Conservation (phyloP, 2,329 filamentous ascomycete genomes). For the Alternaria brassicae region DNA sequence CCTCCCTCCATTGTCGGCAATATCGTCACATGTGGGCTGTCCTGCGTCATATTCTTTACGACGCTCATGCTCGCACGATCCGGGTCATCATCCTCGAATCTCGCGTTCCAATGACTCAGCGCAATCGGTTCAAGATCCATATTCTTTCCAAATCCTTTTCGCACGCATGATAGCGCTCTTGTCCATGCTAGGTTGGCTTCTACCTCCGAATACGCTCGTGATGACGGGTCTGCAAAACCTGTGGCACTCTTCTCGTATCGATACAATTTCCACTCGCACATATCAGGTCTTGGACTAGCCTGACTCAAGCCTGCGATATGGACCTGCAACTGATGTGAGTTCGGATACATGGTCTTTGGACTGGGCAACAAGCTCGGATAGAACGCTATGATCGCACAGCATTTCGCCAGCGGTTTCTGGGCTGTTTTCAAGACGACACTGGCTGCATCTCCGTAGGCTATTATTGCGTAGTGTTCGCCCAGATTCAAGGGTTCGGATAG, state of each 20-base stretch:
- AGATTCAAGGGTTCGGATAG: slow-evolving; percentile 51
- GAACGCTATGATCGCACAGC: slow-evolving; percentile 52
- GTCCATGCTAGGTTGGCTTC: slow-evolving; percentile 54
- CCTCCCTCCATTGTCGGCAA: slow-evolving; percentile 56
- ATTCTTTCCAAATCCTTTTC: slow-evolving; percentile 48
- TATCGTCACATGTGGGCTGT: slow-evolving; percentile 46
- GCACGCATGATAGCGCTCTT: slow-evolving; percentile 49
- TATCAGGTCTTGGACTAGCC: slow-evolving; percentile 33
- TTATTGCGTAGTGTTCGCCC: slow-evolving; percentile 46
- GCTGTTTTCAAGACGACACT: slow-evolving; percentile 49
- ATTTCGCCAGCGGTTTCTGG: slow-evolving; percentile 52
- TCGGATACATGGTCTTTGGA: slow-evolving; percentile 50
- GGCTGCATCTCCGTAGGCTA: slow-evolving; percentile 54
- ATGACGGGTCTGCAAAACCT: slow-evolving; percentile 54
- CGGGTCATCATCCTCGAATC: slow-evolving; percentile 42
- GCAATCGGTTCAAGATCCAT: slow-evolving; percentile 45
- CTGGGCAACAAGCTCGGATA: slow-evolving; percentile 52
- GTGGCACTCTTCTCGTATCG: slow-evolving; percentile 48
- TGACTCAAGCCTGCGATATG: slow-evolving; percentile 52
- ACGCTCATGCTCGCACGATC: slow-evolving; percentile 42
- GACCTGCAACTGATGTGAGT: slow-evolving; percentile 47
- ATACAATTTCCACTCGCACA: slow-evolving; percentile 51
- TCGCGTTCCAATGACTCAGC: slow-evolving; percentile 45
- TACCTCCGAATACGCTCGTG: slow-evolving; percentile 50
- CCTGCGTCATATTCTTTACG: slow-evolving; percentile 43